phyloP scores from a whole-genome alignment of 1,284 basidiomycete genomes.

The Moniliella sp. region DNA sequence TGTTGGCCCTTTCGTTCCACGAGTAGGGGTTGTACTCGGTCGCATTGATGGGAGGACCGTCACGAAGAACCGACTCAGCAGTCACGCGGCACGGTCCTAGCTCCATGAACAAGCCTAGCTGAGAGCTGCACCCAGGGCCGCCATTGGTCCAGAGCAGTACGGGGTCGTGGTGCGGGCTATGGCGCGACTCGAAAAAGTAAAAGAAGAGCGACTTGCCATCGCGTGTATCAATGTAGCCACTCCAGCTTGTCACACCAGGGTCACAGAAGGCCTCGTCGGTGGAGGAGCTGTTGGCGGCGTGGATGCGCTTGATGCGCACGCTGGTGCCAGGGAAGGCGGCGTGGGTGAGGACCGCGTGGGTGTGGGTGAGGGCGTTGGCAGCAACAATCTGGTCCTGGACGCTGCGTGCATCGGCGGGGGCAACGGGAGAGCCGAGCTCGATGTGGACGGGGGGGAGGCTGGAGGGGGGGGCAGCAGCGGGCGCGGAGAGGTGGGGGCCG shows the following conservation, averaged over 20 bases:
- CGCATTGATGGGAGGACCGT: constrained; percentile 36
- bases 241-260: constrained; percentile 22
- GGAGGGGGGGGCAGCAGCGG: too few species aligned
- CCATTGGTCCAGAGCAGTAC: constrained; percentile 35
- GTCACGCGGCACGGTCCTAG: constrained; percentile 39
- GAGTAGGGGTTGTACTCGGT: constrained; percentile 46
- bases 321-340: constrained; percentile 15
- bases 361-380: too few species aligned
- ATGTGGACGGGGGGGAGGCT: too few species aligned
- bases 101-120: constrained; percentile 45
- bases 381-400: too few species aligned
- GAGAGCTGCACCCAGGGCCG: constrained; percentile 33
- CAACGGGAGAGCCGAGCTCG: too few species aligned
- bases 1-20: constrained; percentile 48
- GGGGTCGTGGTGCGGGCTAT: constrained; percentile 47
- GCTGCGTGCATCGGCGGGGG: too few species aligned
- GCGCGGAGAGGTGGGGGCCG: too few species aligned
- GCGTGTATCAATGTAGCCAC: constrained; percentile 41
- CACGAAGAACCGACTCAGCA: constrained; percentile 4
- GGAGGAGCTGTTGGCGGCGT: constrained; percentile 4
- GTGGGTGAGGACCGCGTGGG: constrained; percentile 10
- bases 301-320: constrained; percentile 18
- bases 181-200: constrained; percentile 60
- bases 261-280: constrained; percentile 21
- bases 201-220: constrained; percentile 55